Conservation (phyloP, 495 filamentous ascomycete genomes). For the Venustampulla echinocandica region DNA sequence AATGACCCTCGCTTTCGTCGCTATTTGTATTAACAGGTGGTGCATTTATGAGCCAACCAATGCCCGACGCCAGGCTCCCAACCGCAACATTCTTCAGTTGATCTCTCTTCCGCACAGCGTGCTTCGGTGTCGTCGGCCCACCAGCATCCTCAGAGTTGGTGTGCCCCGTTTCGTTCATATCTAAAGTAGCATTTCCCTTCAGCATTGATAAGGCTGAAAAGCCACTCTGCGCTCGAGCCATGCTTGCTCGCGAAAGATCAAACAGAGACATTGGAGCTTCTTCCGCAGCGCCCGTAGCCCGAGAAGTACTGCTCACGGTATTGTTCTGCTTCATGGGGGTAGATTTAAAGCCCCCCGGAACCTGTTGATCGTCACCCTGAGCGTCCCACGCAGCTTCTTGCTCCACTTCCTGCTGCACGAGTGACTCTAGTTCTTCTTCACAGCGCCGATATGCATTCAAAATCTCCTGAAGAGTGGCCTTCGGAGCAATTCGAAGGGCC, state of each 20-base stretch:
- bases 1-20: slow-evolving; percentile 1
- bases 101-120: slow-evolving; percentile 59
- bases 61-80: slow-evolving; percentile 64
- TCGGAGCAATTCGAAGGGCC: slow-evolving; percentile 72
- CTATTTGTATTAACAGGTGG: slow-evolving; percentile 37
- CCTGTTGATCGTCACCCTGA: slow-evolving; percentile 47
- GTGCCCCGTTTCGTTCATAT: neutral
- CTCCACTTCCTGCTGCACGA: slow-evolving; percentile 61
- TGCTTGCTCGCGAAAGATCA: slow-evolving; percentile 73
- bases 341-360: slow-evolving; percentile 59
- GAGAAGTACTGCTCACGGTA: slow-evolving; percentile 26
- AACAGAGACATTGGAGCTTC: slow-evolving; percentile 93
- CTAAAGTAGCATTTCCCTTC: neutral
- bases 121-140: slow-evolving; percentile 6
- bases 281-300: slow-evolving; percentile 32
- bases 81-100: slow-evolving; percentile 69
- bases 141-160: neutral
- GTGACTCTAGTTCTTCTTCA: slow-evolving; percentile 71
- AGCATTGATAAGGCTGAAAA: slow-evolving; percentile 37
- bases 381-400: slow-evolving; percentile 67
- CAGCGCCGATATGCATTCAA: slow-evolving; percentile 75
- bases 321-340: slow-evolving; percentile 18
- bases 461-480: slow-evolving; percentile 72
- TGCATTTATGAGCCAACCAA: slow-evolving; percentile 79
- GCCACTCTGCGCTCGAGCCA: slow-evolving; percentile 57